Conservation (phyloP, 2,329 filamentous ascomycete genomes). For the Fusarium clavum region DNA sequence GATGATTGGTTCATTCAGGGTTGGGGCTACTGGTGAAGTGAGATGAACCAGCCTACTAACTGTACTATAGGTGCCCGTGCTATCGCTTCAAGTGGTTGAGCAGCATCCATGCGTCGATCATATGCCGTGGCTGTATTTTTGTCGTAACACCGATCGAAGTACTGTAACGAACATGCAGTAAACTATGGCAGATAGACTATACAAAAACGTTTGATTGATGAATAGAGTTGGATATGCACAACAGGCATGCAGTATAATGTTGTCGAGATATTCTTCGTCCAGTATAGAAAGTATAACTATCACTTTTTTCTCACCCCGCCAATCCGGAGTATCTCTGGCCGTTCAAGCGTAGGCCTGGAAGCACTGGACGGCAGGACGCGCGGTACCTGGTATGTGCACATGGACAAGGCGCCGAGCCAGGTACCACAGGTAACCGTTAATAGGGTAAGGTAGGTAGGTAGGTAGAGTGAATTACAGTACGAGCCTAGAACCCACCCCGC, state of each 20-base stretch:
- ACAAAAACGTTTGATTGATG: not conserved
- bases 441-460: not conserved
- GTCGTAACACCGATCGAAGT: constrained; percentile 6
- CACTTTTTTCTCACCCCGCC: constrained; percentile 13
- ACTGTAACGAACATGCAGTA: not conserved
- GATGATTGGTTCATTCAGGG: constrained; percentile 45
- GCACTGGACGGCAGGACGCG: constrained; percentile 11
- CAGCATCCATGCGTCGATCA: constrained; percentile 38
- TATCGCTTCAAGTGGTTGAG: constrained; percentile 19
- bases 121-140: constrained; percentile 5
- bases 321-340: constrained; percentile 14
- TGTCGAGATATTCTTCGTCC: not conserved
- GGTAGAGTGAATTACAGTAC: no score
- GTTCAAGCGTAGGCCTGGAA: constrained; percentile 9
- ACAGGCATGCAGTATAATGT: not conserved
- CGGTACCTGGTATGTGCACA: constrained; percentile 27
- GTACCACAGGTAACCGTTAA: constrained; percentile 13
- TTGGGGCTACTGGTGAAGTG: not conserved
- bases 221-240: not conserved
- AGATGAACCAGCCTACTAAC: not conserved
- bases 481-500: constrained; percentile 31
- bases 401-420: constrained; percentile 3
- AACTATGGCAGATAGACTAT: not conserved
- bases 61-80: not conserved
- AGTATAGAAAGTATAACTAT: not conserved